Evolutionary conservation across 2,329 filamentous ascomycete genomes (phyloP).

Genomic region (Dactylonectria estremocensis): DNA sequence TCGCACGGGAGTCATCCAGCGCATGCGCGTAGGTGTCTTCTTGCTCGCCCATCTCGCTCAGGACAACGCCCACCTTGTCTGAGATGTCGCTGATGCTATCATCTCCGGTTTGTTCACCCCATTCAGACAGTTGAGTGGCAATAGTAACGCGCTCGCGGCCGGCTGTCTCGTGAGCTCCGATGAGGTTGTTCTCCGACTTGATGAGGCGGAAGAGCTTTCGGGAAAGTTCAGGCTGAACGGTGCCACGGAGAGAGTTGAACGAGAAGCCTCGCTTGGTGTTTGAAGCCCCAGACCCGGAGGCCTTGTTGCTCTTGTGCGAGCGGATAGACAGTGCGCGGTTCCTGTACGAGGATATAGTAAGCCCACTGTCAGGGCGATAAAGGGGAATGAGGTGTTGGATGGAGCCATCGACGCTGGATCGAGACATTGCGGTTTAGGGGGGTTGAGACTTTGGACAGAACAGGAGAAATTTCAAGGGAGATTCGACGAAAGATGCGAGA

Average conservation of each 20-base stretch:
- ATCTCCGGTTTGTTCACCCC: constrained; percentile 93
- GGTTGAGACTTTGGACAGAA: background rate
- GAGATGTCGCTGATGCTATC: constrained; percentile 90
- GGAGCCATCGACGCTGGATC: constrained; percentile 51
- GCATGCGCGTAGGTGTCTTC: constrained; percentile 91
- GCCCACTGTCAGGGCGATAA: constrained; percentile 38
- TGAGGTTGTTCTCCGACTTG: constrained; percentile 93
- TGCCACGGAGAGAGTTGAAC: constrained; percentile 87
- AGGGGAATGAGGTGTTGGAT: constrained; percentile 38
- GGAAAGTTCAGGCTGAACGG: constrained; percentile 88
- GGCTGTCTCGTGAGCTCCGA: constrained; percentile 86
- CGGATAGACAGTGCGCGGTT: constrained; percentile 83
- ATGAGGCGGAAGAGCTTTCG: constrained; percentile 92
- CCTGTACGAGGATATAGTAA: constrained; percentile 63
- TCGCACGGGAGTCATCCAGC: constrained; percentile 85
- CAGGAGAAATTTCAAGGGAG: background rate
- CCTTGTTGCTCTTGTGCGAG: constrained; percentile 69
- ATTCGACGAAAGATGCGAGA: background rate
- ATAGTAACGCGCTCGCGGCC: constrained; percentile 88
- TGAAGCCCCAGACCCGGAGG: constrained; percentile 54
- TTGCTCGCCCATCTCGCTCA: constrained; percentile 94
- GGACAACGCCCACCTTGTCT: constrained; percentile 94
- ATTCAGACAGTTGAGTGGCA: constrained; percentile 93
- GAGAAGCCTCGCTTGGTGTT: constrained; percentile 80
- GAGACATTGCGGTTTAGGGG: constrained; percentile 48